These are phyloP conservation scores for Tulasnella sp. DNA, from an alignment of 768 basidiomycete genomes.

Conservation along the genomic window DNA sequence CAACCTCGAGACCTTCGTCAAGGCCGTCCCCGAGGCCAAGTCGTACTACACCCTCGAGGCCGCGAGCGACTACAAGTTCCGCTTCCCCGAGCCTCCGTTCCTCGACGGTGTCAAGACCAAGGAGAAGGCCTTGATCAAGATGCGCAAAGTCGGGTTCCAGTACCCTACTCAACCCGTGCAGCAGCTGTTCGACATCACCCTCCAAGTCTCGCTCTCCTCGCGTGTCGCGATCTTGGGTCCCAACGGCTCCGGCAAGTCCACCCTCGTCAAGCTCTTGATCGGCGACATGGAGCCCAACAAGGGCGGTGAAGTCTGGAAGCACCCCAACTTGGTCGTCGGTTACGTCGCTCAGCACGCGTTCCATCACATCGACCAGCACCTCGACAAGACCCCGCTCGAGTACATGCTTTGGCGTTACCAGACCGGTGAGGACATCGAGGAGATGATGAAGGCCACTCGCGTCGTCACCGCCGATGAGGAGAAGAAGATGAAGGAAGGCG, in stretches of 20 bases:
- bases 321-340: constrained; percentile 98
- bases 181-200: constrained; percentile 87
- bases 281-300: constrained; percentile 95
- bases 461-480: constrained; percentile 78
- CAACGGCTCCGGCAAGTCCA: constrained; percentile 98
- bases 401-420: constrained; percentile 99
- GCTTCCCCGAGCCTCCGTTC: constrained; percentile 91
- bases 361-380: constrained; percentile 98
- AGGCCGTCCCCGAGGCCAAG: constrained; percentile 91
- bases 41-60: constrained; percentile 96
- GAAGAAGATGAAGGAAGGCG: constrained; percentile 95
- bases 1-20: constrained; percentile 90
- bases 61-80: constrained; percentile 95
- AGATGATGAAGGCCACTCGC: constrained; percentile 85
- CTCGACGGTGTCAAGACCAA: constrained; percentile 99
- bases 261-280: constrained; percentile 91
- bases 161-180: constrained; percentile 79
- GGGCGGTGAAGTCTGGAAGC: constrained; percentile 97
- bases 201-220: constrained; percentile 95
- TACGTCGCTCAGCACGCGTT: constrained; percentile 99
- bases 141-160: constrained; percentile 97
- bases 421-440: constrained; percentile 97
- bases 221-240: constrained; percentile 98
- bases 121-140: constrained; percentile 93
- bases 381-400: constrained; percentile 97